Evolutionary conservation across 306 rosid species (phyloP).

Genomic region (Ormosia emarginata): DNA sequence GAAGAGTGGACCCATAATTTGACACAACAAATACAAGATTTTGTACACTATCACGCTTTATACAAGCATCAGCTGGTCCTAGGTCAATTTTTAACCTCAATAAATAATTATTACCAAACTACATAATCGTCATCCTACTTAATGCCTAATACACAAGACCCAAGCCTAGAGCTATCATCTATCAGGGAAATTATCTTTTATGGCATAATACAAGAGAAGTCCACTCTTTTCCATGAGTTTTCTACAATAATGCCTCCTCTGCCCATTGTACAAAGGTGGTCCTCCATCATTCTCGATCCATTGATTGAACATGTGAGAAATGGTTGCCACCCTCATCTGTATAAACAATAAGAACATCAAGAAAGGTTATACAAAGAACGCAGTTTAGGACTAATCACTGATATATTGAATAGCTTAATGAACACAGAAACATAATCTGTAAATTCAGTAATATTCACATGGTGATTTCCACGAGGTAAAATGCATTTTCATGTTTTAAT

Average conservation of each 20-base stretch:
- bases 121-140: conserved; percentile 31
- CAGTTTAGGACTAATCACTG: not conserved
- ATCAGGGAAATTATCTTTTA: conserved; percentile 20
- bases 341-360: conserved; percentile 26
- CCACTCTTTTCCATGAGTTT: conserved; percentile 9
- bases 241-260: not conserved
- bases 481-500: not conserved
- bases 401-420: not conserved
- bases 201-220: conserved; percentile 36
- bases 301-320: conserved; percentile 48
- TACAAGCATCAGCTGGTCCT: conserved; percentile 47
- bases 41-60: conserved; percentile 31
- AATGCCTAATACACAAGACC: conserved; percentile 22
- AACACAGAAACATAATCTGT: not conserved
- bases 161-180: conserved; percentile 35
- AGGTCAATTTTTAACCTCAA: conserved; percentile 37
- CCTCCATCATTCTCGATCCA: conserved; percentile 42
- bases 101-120: conserved; percentile 40
- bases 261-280: not conserved
- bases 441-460: not conserved
- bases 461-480: not conserved
- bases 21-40: conserved; percentile 19
- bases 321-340: conserved; percentile 61
- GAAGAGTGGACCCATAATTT: not conserved
- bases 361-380: not conserved